These are phyloP conservation scores for Pseudonectria buxi DNA, from an alignment of 2,329 filamentous ascomycete genomes.

Conservation along the genomic window DNA sequence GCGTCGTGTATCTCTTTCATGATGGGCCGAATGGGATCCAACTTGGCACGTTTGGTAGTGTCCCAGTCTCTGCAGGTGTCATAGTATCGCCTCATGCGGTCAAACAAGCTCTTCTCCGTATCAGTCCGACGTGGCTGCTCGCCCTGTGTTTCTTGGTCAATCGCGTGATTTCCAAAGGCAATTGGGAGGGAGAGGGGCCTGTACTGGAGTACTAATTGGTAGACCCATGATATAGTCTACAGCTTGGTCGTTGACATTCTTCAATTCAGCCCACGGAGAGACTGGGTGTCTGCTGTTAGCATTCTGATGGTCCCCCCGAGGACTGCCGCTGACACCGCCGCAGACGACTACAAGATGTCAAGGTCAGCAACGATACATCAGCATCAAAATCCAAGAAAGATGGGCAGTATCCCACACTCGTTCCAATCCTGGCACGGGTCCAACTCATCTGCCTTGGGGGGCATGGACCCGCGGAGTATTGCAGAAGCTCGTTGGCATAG, in stretches of 20 bases:
- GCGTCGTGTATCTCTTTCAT: slow-evolving; percentile 3
- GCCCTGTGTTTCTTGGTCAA: neutral
- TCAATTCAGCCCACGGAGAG: too few species aligned
- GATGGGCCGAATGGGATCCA: slow-evolving; percentile 2
- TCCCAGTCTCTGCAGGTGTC: slow-evolving; percentile 4
- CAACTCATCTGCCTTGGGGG: neutral
- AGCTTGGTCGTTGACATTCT: too few species aligned
- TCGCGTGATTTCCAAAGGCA: slow-evolving; percentile 1
- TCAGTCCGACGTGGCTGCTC: neutral
- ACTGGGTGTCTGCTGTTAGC: too few species aligned
- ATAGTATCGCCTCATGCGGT: slow-evolving; percentile 5
- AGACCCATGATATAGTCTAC: too few species aligned
- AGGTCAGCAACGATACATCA: neutral
- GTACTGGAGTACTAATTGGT: too few species aligned
- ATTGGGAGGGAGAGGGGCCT: neutral
- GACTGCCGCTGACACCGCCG: too few species aligned
- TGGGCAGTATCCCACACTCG: slow-evolving; percentile 4
- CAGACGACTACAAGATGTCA: neutral
- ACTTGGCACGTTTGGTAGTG: neutral
- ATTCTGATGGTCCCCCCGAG: too few species aligned
- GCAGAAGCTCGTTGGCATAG: neutral
- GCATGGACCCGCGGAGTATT: slow-evolving; percentile 1
- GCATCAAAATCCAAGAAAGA: too few species aligned
- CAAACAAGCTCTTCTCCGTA: neutral
- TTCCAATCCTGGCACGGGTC: slow-evolving; percentile 13